These are phyloP conservation scores for Globisporangium lucens DNA, from an alignment of 352 stramenopile genomes.

Conservation along the genomic window DNA sequence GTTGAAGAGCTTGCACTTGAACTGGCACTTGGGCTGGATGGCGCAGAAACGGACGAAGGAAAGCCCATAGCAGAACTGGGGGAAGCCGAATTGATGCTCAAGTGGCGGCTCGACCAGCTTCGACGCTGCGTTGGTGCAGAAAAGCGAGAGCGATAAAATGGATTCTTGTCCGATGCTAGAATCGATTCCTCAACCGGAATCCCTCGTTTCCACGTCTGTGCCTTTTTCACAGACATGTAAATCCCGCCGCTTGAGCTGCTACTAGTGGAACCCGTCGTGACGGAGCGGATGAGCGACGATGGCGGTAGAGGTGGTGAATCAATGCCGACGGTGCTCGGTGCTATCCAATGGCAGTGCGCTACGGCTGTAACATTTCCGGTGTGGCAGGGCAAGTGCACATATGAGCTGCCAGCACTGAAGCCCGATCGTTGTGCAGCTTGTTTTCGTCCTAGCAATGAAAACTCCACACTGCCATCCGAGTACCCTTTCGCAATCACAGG, in stretches of 20 bases:
- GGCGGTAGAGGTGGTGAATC: conserved; percentile 5
- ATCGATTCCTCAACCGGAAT: conserved; percentile 27
- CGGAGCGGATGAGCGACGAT: conserved; percentile 1
- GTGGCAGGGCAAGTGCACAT: conserved; percentile 31
- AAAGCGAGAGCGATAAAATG: conserved; percentile 58
- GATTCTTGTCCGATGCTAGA: conserved; percentile 56
- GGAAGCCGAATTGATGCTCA: conserved; percentile 20
- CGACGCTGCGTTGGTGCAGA: conserved; percentile 25
- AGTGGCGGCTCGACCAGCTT: conserved; percentile 32
- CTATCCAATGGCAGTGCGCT: conserved; percentile 42
- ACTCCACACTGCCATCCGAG: conserved; percentile 44
- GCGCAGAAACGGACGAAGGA: conserved; percentile 18
- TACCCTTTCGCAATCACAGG: conserved; percentile 50
- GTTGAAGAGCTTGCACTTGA: background rate
- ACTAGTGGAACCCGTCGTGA: background rate
- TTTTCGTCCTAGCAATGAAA: conserved; percentile 26
- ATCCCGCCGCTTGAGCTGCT: conserved; percentile 9
- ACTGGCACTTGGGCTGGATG: conserved; percentile 21
- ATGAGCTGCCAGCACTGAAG: background rate
- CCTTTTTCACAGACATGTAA: conserved; percentile 19
- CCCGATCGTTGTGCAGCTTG: conserved; percentile 14
- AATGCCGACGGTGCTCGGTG: background rate
- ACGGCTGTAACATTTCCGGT: conserved; percentile 40
- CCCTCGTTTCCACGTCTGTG: conserved; percentile 23
- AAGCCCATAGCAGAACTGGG: background rate